Conservation (phyloP, 768 basidiomycete species). For the Agaricus sinodeliciosus region DNA sequence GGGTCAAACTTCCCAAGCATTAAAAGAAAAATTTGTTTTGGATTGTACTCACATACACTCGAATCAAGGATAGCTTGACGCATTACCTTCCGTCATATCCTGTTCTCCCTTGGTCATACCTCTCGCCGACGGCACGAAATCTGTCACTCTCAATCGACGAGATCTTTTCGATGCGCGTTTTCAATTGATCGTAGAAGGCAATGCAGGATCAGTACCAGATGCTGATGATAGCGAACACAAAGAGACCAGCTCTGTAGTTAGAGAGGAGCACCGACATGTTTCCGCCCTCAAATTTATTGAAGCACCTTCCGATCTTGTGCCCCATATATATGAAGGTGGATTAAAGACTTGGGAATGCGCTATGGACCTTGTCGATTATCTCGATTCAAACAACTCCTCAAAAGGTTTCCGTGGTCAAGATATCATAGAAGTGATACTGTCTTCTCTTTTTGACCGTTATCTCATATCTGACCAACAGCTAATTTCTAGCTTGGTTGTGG, state of each 20-base stretch:
- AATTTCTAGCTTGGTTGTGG: constrained; percentile 82
- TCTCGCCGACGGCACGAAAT: constrained; percentile 24
- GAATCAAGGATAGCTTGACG: constrained; percentile 43
- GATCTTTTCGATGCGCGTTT: constrained; percentile 97
- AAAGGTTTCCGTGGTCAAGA: constrained; percentile 38
- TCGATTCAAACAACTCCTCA: constrained; percentile 28
- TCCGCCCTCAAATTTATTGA: constrained; percentile 60
- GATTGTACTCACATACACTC: constrained; percentile 6
- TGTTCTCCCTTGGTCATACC: constrained; percentile 68
- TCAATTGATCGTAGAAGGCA: constrained; percentile 68
- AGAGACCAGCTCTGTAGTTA: not conserved
- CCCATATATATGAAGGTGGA: constrained; percentile 92
- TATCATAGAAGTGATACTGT: constrained; percentile 62
- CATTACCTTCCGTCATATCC: constrained; percentile 68
- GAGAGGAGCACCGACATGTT: constrained; percentile 15
- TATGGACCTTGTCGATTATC: constrained; percentile 73
- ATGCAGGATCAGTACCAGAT: constrained; percentile 19
- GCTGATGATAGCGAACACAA: not conserved
- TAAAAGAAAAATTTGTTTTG: not conserved
- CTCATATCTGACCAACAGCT: not conserved
- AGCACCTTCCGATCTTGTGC: constrained; percentile 83
- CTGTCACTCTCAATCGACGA: constrained; percentile 54
- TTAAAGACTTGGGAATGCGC: constrained; percentile 98
- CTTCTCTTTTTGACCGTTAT: not conserved
- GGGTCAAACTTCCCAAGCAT: constrained; percentile 18